Evolutionary conservation across 2,329 filamentous ascomycete species (phyloP).

Genomic region (Raffaelea arxii): DNA sequence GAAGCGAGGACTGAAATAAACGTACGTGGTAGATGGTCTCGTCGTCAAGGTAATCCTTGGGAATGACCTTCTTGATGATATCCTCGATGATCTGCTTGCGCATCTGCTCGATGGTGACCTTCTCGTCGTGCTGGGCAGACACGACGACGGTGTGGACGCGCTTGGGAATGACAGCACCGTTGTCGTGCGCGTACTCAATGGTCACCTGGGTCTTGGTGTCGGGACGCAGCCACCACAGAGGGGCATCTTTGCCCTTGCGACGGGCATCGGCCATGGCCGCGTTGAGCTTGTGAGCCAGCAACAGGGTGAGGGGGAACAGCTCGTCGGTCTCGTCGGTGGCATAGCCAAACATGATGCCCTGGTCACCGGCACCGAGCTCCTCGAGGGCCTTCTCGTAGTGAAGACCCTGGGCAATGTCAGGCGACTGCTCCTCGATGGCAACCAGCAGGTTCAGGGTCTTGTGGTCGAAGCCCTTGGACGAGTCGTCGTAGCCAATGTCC

Average conservation of each 20-base stretch:
- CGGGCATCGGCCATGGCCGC: conserved; percentile 85
- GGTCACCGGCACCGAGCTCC: conserved; percentile 96
- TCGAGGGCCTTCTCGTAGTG: conserved; percentile 97
- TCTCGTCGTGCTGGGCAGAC: conserved; percentile 84
- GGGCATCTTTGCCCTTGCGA: conserved; percentile 75
- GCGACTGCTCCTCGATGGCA: conserved; percentile 98
- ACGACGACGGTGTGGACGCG: conserved; percentile 96
- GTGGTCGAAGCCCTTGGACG: conserved; percentile 98
- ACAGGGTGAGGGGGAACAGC: conserved; percentile 86
- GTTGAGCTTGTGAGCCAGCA: conserved; percentile 96
- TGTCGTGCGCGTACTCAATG: conserved; percentile 95
- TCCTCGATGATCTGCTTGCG: conserved; percentile 94
- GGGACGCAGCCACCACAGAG: conserved; percentile 86
- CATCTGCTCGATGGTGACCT: conserved; percentile 83
- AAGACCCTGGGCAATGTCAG: conserved; percentile 97
- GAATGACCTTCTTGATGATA: conserved; percentile 93
- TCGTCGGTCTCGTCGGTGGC: conserved; percentile 98
- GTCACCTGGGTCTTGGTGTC: conserved; percentile 99
- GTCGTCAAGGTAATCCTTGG: conserved; percentile 82
- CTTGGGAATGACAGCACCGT: conserved; percentile 82
- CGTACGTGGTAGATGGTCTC: conserved; percentile 89
- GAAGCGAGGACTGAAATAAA: conserved; percentile 13
- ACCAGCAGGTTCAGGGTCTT: conserved; percentile 98
- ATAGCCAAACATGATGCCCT: conserved; percentile 99
- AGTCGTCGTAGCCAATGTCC: conserved; percentile 97